Conservation (phyloP, 2,329 filamentous ascomycete species). For the Aureobasidium sp. region DNA sequence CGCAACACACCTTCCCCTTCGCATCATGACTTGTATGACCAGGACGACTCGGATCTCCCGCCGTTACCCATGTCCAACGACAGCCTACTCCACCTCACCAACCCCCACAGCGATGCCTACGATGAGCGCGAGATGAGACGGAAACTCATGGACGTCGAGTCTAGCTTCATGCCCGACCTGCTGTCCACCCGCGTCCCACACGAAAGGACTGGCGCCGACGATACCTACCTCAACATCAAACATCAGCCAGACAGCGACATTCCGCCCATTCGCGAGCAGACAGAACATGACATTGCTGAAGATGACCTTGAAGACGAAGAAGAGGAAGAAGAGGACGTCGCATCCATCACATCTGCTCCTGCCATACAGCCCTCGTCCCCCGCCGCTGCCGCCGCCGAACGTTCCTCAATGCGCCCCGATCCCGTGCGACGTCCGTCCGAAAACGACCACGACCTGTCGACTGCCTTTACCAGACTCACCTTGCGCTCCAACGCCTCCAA, state of each 20-base stretch:
- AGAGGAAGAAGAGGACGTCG: slow-evolving; percentile 16
- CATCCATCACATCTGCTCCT: background rate
- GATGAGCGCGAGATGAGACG: slow-evolving; percentile 54
- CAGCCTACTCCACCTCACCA: slow-evolving; percentile 29
- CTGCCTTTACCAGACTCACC: slow-evolving; percentile 6
- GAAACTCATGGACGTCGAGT: slow-evolving; percentile 56
- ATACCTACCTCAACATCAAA: slow-evolving; percentile 37
- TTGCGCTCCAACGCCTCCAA: slow-evolving; percentile 9
- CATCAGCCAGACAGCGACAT: slow-evolving; percentile 7
- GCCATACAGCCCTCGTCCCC: slow-evolving; percentile 34
- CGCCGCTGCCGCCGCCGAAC: slow-evolving; percentile 35
- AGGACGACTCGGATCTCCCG: slow-evolving; percentile 31
- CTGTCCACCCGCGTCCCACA: slow-evolving; percentile 30
- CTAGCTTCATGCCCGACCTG: slow-evolving; percentile 53
- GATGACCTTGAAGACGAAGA: slow-evolving; percentile 19
- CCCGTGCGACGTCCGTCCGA: background rate
- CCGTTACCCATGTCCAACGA: slow-evolving; percentile 15
- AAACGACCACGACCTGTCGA: slow-evolving; percentile 7
- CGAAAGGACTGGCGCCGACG: slow-evolving; percentile 33
- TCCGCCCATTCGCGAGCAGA: slow-evolving; percentile 20
- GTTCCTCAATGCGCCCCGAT: slow-evolving; percentile 16
- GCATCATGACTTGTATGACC: slow-evolving; percentile 34
- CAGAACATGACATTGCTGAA: slow-evolving; percentile 23
- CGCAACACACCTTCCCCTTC: slow-evolving; percentile 22
- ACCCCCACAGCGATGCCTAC: slow-evolving; percentile 31